Evolutionary conservation across 306 rosid genomes (phyloP), one percentile per base, ranked within the genome.

Genomic region (Pyrus bretschneideri): DNA sequence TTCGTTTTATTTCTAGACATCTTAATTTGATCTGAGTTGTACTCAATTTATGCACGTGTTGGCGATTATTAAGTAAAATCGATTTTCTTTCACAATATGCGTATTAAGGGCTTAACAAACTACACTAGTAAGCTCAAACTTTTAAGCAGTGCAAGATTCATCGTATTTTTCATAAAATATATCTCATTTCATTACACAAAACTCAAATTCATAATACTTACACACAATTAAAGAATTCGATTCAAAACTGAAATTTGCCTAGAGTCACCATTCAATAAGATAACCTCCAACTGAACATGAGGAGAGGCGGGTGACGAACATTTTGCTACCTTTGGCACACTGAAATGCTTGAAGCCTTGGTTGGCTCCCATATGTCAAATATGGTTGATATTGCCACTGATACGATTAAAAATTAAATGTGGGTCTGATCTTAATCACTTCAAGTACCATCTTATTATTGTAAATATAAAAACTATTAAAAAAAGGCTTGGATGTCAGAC

Each of bases 361-460:
- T 55, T 97, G 29, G 97, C 91, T 86, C 99, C 87, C 97, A 96
- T 92, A 88, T 92, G 97, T 97, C 99, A 96, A 80, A 92, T 96
- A 97, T 91, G 92, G 74, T 81, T 0, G 22, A 45, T 13, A 82
- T 78, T 31, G 45, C 44, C 82, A 79, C 69, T 0, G 6, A 61
- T 14, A 1, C 13, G 14, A 46, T 4, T 46, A 13, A 18, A 46
- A n/a, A 29, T 35, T 18, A 71, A 19, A 18, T 15, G 9, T 14
- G 0, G 3, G 29, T 5, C 13, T 15, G 45, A 29, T 52, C 46
- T 71, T 29, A 31, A 71, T 29, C 19, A 3, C 19, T 44, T 45
- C n/a, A 23, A 35, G 40, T 35, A 6, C 40, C 2, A 35, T 35
- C 40, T 35, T 9, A 35, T 35, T 35, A 35, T 35, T 35, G 2